Conservation (phyloP, 1,284 basidiomycete genomes). For the Ceratobasidium papillatum region DNA sequence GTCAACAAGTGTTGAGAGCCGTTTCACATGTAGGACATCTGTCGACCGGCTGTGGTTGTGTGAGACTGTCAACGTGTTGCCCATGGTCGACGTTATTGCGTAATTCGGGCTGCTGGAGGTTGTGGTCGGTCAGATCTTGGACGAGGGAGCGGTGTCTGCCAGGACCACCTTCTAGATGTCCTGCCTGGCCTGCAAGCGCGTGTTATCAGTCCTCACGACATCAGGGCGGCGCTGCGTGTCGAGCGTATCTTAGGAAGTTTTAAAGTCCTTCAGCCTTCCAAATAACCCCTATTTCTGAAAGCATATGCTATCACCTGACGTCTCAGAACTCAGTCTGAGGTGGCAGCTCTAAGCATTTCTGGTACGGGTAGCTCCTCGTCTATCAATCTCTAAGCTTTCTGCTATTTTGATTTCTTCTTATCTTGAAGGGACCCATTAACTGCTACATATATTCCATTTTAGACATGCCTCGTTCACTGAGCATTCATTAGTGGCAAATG, state of each 20-base stretch:
- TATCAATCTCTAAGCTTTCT: too few species aligned
- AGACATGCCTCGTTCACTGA: too few species aligned
- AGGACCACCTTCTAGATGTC: not conserved
- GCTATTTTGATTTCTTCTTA: too few species aligned
- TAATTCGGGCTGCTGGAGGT: not conserved
- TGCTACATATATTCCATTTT: too few species aligned
- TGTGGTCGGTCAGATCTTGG: constrained; percentile 27
- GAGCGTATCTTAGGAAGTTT: constrained; percentile 1
- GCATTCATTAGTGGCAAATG: constrained; percentile 2
- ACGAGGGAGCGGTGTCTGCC: constrained; percentile 17
- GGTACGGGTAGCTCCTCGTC: too few species aligned
- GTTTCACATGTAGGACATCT: constrained; percentile 14
- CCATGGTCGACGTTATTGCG: constrained; percentile 14
- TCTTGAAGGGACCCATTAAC: too few species aligned
- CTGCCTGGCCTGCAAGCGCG: constrained; percentile 25
- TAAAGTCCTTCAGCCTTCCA: not conserved
- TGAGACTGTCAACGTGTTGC: constrained; percentile 26
- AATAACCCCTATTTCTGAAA: constrained; percentile 1
- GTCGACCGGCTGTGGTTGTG: not conserved
- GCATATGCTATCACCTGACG: not conserved
- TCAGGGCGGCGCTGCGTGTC: constrained; percentile 25
- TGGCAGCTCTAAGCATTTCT: not conserved
- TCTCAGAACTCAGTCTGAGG: not conserved
- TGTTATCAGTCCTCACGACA: constrained; percentile 18
- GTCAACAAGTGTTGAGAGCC: constrained; percentile 26